Base-by-base conservation (phyloP, 2,329 filamentous ascomycete genomes). In the Phialophora verrucosa region DNA sequence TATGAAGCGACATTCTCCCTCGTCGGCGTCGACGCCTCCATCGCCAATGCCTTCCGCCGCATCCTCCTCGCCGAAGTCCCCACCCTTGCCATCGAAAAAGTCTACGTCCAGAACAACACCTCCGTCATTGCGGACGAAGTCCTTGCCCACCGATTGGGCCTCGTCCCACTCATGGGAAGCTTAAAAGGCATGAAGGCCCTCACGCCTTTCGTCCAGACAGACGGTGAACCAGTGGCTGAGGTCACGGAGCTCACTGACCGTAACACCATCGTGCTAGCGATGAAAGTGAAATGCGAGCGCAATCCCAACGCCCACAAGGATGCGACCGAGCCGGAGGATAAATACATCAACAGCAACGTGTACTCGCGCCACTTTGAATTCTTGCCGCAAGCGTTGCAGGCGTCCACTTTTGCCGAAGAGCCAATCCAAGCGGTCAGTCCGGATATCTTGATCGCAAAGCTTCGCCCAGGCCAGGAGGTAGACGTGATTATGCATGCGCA, bases 111-210 rank as follows among this genome's bases (percentile, higher is more conserved):
- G 77, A 96, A 97, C 83, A 99, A 99, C 83, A 98, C 94, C 59
- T 97, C 92, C 4, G 93, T 99, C 42, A 95, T 99, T 75, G 94
- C 98, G 78, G 95, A 99, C 77, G 95, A 99, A 82, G 94, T 99
- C 4, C 88, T 99, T 59, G 90, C 93, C 17, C 91, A 95, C 78
- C 87, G 95, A 53, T 84, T 99, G 35, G 95, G 95, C 66, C 87
- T 99, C 54, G 90, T 99, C 62, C 95, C 96, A 20, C 89, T 99
- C 73, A 90, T 89, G 71, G 95, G 92, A 71, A 87, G 88, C 68
- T 87, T 89, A 70, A 85, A 91, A 63, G 93, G 91, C 59, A 83
- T 99, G 63, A 87, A 90, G 73, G 93, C 89, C 83, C 84, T 98
- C 81, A 89, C 88, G 76, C 96, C 91, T 89, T 93, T 87, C 79